These are phyloP conservation scores for Geranium incanum DNA, from an alignment of 441 rosid species.

Conservation along the genomic window DNA sequence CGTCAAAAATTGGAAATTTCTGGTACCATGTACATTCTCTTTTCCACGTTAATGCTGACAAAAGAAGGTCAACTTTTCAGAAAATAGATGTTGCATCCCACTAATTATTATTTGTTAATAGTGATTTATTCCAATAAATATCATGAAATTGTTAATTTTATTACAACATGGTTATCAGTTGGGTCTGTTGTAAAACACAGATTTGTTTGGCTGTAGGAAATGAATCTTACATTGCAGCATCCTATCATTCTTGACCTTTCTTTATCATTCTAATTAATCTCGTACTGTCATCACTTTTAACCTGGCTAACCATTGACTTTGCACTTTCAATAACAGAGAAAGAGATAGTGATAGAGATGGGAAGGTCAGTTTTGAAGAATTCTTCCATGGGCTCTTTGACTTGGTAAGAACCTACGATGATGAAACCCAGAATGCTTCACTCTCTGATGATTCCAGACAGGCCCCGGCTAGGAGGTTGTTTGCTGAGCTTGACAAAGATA, in stretches of 20 bases:
- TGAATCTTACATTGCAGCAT: not conserved
- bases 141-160: not conserved
- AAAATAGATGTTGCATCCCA: not conserved
- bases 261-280: not conserved
- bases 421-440: constrained; percentile 54
- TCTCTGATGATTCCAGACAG: constrained; percentile 52
- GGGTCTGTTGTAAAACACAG: not conserved
- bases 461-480: constrained; percentile 67
- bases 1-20: not conserved
- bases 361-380: constrained; percentile 68
- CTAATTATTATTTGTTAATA: not conserved
- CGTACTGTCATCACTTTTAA: not conserved
- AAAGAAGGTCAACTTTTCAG: not conserved
- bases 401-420: constrained; percentile 80
- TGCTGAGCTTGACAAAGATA: constrained; percentile 78
- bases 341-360: constrained; percentile 92
- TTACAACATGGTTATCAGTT: too few relatives aligned
- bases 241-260: not conserved
- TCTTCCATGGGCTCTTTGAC: constrained; percentile 86
- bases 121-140: not conserved
- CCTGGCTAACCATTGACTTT: constrained; percentile 15
- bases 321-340: constrained; percentile 42
- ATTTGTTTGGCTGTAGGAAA: not conserved
- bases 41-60: not conserved
- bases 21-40: not conserved